These are phyloP conservation scores for Coprinellus micaceus DNA, from an alignment of 768 basidiomycete genomes.

Conservation along the genomic window DNA sequence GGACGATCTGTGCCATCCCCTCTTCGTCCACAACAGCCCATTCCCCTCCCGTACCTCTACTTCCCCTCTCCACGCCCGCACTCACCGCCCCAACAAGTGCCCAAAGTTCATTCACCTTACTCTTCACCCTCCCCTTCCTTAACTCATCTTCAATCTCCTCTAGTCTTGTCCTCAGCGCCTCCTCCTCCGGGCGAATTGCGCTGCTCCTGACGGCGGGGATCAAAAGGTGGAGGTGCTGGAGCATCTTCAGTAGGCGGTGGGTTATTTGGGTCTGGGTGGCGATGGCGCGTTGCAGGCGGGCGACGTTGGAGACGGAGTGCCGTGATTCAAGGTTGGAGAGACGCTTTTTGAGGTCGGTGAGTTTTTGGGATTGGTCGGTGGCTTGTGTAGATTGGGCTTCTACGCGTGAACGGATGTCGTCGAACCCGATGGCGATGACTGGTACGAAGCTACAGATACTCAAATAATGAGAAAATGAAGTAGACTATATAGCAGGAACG, in stretches of 20 bases:
- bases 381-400: conserved; percentile 71
- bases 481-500: neutral
- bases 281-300: conserved; percentile 61
- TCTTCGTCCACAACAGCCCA: conserved; percentile 90
- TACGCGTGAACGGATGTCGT: conserved; percentile 74
- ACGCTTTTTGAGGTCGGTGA: conserved; percentile 68
- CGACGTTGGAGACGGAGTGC: conserved; percentile 63
- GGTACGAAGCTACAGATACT: conserved; percentile 65
- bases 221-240: conserved; percentile 75
- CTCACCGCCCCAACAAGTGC: conserved; percentile 73
- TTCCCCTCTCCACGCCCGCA: conserved; percentile 51
- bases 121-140: conserved; percentile 57
- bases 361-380: conserved; percentile 59
- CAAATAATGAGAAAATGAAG: neutral
- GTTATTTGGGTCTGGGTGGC: conserved; percentile 65
- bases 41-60: conserved; percentile 43
- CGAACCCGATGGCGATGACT: conserved; percentile 76
- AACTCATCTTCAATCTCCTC: conserved; percentile 77
- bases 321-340: conserved; percentile 56
- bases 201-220: conserved; percentile 74
- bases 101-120: conserved; percentile 83
- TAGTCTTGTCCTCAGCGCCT: conserved; percentile 62
- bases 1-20: conserved; percentile 69
- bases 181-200: conserved; percentile 77
- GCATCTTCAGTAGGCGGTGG: conserved; percentile 64